A percentile compares a stretch with the other conserved stretches of the same genome.
Conservation (phyloP, 1,139 yeast species). For the Suhomyces yuchorum region DNA sequence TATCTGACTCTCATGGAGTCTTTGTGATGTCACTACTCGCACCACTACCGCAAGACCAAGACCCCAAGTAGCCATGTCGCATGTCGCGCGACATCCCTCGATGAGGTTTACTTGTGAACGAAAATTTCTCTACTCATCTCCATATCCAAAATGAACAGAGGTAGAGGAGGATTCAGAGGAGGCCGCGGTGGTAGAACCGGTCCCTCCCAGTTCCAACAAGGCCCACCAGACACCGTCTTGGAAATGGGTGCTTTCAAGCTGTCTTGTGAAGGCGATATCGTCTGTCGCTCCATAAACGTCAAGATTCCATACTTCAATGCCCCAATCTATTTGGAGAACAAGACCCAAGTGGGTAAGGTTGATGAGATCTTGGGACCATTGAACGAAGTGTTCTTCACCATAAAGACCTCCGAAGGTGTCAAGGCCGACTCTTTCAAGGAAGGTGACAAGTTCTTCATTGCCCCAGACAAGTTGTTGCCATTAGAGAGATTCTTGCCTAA, state of each 20-base stretch:
- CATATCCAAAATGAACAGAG: conserved; percentile 51
- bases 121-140: conserved; percentile 18
- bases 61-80: conserved; percentile 3
- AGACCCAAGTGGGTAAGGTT: conserved; percentile 94
- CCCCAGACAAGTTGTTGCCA: conserved; percentile 92
- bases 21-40: background rate
- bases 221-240: conserved; percentile 91
- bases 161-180: conserved; percentile 67
- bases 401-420: conserved; percentile 94
- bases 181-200: conserved; percentile 48
- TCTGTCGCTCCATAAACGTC: conserved; percentile 90
- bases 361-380: conserved; percentile 98
- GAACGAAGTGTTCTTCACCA: conserved; percentile 94
- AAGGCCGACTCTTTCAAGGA: conserved; percentile 90
- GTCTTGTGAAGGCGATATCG: conserved; percentile 96
- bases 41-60: background rate
- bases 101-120: conserved; percentile 14
- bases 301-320: conserved; percentile 99
- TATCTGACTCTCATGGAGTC: no score
- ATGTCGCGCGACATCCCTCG: conserved; percentile 13
- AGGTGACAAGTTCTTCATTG: conserved; percentile 95
- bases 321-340: conserved; percentile 93
- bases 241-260: conserved; percentile 95
- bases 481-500: conserved; percentile 94
- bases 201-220: conserved; percentile 60